A percentile compares a stretch with the other conserved stretches of the same genome.
Conservation (phyloP, 1,284 basidiomycete species). For the Pholiota adiposa region DNA sequence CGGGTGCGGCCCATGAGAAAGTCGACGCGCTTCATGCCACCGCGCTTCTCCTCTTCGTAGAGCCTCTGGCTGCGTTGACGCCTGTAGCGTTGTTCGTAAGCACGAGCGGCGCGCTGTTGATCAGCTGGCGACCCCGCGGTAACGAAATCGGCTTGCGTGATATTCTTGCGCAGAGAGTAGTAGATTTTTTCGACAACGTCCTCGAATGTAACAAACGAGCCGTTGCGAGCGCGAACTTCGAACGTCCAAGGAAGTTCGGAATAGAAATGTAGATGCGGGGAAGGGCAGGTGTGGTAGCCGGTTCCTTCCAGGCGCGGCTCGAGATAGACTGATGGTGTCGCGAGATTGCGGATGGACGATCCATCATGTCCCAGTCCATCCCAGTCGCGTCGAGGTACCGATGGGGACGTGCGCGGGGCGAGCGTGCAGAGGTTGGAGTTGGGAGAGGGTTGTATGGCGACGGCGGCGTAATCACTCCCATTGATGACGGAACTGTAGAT, state of each 20-base stretch:
- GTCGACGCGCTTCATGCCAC: constrained; percentile 45
- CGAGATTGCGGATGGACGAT: constrained; percentile 21
- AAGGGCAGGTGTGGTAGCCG: constrained; percentile 33
- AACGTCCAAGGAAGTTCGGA: constrained; percentile 28
- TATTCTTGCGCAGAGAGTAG: constrained; percentile 31
- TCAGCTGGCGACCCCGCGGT: constrained; percentile 35
- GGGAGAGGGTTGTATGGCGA: not conserved
- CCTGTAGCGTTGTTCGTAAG: constrained; percentile 48
- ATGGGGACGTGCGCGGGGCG: constrained; percentile 10
- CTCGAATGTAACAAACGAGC: constrained; percentile 30
- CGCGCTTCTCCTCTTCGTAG: constrained; percentile 38
- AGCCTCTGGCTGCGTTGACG: constrained; percentile 28
- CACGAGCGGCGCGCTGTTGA: constrained; percentile 39
- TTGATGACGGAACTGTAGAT: not conserved
- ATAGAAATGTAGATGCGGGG: constrained; percentile 24
- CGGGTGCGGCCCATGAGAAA: constrained; percentile 37
- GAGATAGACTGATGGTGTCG: constrained; percentile 22
- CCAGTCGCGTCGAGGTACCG: constrained; percentile 22
- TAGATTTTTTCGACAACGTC: constrained; percentile 34
- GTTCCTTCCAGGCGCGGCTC: constrained; percentile 24
- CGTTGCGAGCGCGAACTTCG: constrained; percentile 26
- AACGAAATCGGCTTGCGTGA: constrained; percentile 43
- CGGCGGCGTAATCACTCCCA: not conserved
- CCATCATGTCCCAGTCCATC: constrained; percentile 25
- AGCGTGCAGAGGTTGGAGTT: not conserved